These are phyloP conservation scores for Puccinellia tenuiflora DNA, from an alignment of 176 grass and related monocot genomes.

Conservation along the genomic window DNA sequence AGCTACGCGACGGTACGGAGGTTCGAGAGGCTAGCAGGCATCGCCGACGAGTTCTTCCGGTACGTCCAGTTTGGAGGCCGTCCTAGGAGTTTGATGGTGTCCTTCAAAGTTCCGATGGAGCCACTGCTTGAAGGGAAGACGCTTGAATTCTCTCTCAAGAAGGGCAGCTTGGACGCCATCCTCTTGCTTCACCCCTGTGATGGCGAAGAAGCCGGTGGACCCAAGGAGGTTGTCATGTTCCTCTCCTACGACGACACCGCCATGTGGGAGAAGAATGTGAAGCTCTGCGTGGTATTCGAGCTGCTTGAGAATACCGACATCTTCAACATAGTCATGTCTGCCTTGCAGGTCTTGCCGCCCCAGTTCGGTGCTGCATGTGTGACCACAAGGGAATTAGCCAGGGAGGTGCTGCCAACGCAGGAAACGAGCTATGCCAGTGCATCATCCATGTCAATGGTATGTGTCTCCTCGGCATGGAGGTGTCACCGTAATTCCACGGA, in stretches of 20 bases:
- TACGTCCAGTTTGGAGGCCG: background rate
- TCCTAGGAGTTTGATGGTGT: background rate
- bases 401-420: too few relatives aligned
- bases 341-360: slow-evolving; percentile 9
- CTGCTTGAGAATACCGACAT: background rate
- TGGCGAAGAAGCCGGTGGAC: background rate
- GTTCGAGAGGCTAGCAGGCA: background rate
- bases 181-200: background rate
- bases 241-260: background rate
- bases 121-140: background rate
- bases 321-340: background rate
- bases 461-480: too few relatives aligned
- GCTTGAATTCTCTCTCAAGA: background rate
- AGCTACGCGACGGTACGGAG: background rate
- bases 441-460: too few relatives aligned
- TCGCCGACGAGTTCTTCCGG: background rate
- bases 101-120: background rate
- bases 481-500: too few relatives aligned
- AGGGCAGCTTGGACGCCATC: background rate
- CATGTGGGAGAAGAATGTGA: background rate
- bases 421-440: too few relatives aligned
- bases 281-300: background rate
- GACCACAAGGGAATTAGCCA: background rate
- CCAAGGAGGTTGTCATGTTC: background rate
- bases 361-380: background rate